These are phyloP conservation scores for Margaritispora aquatica DNA, from an alignment of 495 filamentous ascomycete species.

Conservation along the genomic window DNA sequence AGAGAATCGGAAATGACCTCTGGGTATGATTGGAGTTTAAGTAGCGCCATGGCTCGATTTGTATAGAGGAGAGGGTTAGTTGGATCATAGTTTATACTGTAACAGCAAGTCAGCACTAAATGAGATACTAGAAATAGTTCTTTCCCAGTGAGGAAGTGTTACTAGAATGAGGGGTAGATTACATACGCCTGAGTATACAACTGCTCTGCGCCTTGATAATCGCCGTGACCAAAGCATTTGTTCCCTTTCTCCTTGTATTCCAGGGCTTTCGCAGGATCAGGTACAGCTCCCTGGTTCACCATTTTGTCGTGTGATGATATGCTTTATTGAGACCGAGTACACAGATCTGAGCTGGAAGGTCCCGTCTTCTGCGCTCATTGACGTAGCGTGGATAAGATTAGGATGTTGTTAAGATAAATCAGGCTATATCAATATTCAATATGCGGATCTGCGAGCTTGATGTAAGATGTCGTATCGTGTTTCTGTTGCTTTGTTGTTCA, in stretches of 20 bases:
- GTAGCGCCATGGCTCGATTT: slow-evolving; percentile 82
- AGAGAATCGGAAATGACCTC: slow-evolving; percentile 75
- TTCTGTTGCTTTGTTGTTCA: not conserved
- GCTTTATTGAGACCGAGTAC: not conserved
- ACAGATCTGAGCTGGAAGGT: too few relatives aligned
- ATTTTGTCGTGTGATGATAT: slow-evolving; percentile 11
- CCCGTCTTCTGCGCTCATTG: too few relatives aligned
- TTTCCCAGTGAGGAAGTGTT: not conserved
- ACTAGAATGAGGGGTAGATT: not conserved
- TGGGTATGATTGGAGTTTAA: slow-evolving; percentile 64
- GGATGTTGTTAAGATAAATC: not conserved
- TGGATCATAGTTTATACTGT: slow-evolving; percentile 51
- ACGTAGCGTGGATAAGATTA: not conserved
- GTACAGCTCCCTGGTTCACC: slow-evolving; percentile 10
- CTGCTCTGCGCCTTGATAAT: slow-evolving; percentile 69
- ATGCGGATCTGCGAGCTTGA: not conserved
- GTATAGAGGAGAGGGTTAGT: slow-evolving; percentile 64
- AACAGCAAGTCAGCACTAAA: not conserved
- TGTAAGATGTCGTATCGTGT: not conserved
- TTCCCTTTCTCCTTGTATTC: slow-evolving; percentile 56
- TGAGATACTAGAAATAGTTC: too few relatives aligned
- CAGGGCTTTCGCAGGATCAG: slow-evolving; percentile 16
- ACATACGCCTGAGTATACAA: slow-evolving; percentile 82
- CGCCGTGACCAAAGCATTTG: slow-evolving; percentile 43
- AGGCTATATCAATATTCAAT: not conserved